These are phyloP conservation scores for Ceratocystis cacaofunesta DNA, from an alignment of 2,329 filamentous ascomycete species.

Conservation along the genomic window DNA sequence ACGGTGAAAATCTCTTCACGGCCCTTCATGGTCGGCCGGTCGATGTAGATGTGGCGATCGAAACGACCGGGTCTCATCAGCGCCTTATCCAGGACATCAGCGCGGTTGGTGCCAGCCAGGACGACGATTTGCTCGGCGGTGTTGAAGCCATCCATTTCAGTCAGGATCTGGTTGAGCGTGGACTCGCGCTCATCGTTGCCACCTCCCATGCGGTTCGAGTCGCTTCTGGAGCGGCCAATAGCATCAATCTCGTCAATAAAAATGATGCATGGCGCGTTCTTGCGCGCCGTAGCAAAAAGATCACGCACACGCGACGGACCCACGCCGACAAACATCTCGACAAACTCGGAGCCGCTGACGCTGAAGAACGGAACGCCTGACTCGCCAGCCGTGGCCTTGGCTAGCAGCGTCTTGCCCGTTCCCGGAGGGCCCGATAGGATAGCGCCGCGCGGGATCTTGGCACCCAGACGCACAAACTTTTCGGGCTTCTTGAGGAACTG, in stretches of 20 bases:
- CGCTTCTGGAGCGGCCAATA: constrained; percentile 78
- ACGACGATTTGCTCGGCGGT: constrained; percentile 93
- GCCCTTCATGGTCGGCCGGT: constrained; percentile 90
- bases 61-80: constrained; percentile 94
- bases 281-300: constrained; percentile 83
- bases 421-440: constrained; percentile 95
- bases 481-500: constrained; percentile 90
- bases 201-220: constrained; percentile 55
- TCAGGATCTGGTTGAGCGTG: constrained; percentile 94
- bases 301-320: constrained; percentile 91
- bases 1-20: constrained; percentile 93
- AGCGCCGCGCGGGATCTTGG: constrained; percentile 93
- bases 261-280: constrained; percentile 95
- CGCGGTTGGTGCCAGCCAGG: constrained; percentile 87
- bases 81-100: constrained; percentile 87
- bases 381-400: constrained; percentile 94
- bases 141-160: constrained; percentile 99
- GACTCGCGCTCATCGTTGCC: constrained; percentile 96
- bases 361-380: constrained; percentile 96
- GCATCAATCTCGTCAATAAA: constrained; percentile 99
- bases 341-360: constrained; percentile 95
- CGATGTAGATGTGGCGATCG: constrained; percentile 89
- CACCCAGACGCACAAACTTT: constrained; percentile 82
- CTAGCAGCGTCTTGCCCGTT: constrained; percentile 93
- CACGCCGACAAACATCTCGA: constrained; percentile 99